phyloP scores from a whole-genome alignment of 2,329 filamentous ascomycete species.

The Ophiostoma ulmi region DNA sequence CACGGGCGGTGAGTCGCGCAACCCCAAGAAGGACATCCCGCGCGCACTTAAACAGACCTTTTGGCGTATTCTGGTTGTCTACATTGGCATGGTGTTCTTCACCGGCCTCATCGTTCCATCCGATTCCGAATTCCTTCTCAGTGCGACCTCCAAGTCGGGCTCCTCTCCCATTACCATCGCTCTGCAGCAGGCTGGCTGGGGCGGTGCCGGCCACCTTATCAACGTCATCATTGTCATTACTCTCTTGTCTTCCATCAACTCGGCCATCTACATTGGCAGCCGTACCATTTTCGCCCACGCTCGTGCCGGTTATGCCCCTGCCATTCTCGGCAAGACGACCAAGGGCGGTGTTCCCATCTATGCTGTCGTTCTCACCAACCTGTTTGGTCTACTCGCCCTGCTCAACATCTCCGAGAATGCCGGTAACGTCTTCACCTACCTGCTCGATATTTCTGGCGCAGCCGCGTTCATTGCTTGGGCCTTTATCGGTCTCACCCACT shows the following conservation, averaged over 20 bases:
- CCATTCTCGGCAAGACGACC: slow-evolving; percentile 50
- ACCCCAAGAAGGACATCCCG: slow-evolving; percentile 28
- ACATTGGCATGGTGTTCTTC: slow-evolving; percentile 33
- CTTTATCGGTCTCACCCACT: slow-evolving; percentile 58
- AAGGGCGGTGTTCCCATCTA: slow-evolving; percentile 52
- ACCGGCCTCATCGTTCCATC: slow-evolving; percentile 33
- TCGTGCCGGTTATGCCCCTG: slow-evolving; percentile 52
- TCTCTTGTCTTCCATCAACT: slow-evolving; percentile 64
- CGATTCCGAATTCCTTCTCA: slow-evolving; percentile 32
- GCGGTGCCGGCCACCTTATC: slow-evolving; percentile 63
- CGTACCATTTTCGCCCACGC: slow-evolving; percentile 56
- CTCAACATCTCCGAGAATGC: slow-evolving; percentile 36
- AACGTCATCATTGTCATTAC: slow-evolving; percentile 72
- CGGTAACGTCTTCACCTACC: slow-evolving; percentile 62
- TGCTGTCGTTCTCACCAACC: slow-evolving; percentile 53
- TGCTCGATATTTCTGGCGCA: slow-evolving; percentile 64
- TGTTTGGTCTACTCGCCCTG: slow-evolving; percentile 57
- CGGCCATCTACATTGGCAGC: slow-evolving; percentile 55
- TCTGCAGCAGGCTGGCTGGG: slow-evolving; percentile 60
- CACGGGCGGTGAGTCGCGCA: slow-evolving; percentile 27
- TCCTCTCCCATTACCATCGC: slow-evolving; percentile 63
- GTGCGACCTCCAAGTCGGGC: slow-evolving; percentile 33
- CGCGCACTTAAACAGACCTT: slow-evolving; percentile 30
- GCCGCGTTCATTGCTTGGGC: slow-evolving; percentile 67
- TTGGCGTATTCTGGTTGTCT: slow-evolving; percentile 33